Evolutionary conservation across 2,329 filamentous ascomycete species (phyloP), one percentile per base, ranked within the genome.

Genomic region (Hirsutella thompsonii): DNA sequence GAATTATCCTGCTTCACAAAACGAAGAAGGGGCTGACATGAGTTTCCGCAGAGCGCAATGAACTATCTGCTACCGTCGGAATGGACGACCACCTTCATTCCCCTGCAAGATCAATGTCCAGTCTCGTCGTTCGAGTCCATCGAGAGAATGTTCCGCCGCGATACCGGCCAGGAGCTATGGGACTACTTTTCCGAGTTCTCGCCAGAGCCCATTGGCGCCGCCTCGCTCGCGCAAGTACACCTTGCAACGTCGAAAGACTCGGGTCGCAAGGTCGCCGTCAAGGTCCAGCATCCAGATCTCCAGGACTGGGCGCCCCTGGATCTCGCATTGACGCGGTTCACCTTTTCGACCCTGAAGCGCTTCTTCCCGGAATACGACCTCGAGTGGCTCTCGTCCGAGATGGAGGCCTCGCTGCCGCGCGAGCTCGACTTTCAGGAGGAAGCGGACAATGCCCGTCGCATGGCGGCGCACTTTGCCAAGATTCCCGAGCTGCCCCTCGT

Each of bases 351-450:
- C 0, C 67, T 98, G 45, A 94, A 94, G 62, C 75, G 76, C 44
- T 95, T 90, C 69, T 98, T 98, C 56, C 93, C 93, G 2, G 89
- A 96, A 52, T 98, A 98, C 60, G 92, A 98, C 59, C 71, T 98
- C 21, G 89, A 94, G 55, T 98, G 92, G 92, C 68, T 98, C 9
- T 89, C 87, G 1, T 79, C 81, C 8, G 92, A 98, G 62, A 93
- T 98, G 83, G 86, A 95, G 45, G 64, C 79, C 18, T 95, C 88
- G 3, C 66, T 98, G 6, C 92, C 92, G 0, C 81, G 90, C 56
- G 92, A 98, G 61, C 70, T 98, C 40, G 83, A 98, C 57, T 98
- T 98, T 55, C 69, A 76, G 32, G 78, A 79, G 52, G 92, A 98
- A 58, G 92, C 83, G 4, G 64, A 79, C 40, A 98, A 98, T 59